A percentile compares a stretch with the other conserved stretches of the same genome.
These are phyloP conservation scores for Phytophthora meadii DNA, from an alignment of 352 stramenopile species.

Conservation along the genomic window DNA sequence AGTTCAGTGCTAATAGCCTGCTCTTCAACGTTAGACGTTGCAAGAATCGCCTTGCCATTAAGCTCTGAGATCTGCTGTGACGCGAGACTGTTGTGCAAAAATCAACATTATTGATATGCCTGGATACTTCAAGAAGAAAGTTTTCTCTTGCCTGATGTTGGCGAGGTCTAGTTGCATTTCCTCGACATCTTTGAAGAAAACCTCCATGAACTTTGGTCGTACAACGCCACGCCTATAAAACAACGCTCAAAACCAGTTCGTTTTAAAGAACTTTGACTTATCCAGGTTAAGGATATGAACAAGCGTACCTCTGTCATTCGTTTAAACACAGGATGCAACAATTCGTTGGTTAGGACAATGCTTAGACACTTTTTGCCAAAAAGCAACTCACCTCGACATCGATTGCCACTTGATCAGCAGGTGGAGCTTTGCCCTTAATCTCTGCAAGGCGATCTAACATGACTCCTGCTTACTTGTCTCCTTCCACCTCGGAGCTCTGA, in stretches of 20 bases:
- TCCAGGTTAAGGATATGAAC: background rate
- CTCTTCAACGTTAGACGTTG: slow-evolving; percentile 94
- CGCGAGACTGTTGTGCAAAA: slow-evolving; percentile 54
- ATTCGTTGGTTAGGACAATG: slow-evolving; percentile 1
- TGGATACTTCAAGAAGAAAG: background rate
- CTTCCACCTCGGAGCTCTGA: background rate
- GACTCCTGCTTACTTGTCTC: background rate
- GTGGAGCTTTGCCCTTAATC: slow-evolving; percentile 62
- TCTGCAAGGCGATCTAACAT: slow-evolving; percentile 82
- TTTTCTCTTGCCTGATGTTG: slow-evolving; percentile 74
- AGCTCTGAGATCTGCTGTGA: slow-evolving; percentile 93
- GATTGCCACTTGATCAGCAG: slow-evolving; percentile 56
- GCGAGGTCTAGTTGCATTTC: slow-evolving; percentile 94
- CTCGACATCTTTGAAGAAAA: slow-evolving; percentile 97
- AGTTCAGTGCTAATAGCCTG: slow-evolving; percentile 93
- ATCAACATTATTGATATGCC: background rate
- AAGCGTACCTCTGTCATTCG: slow-evolving; percentile 4
- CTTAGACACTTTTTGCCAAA: background rate
- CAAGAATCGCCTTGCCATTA: slow-evolving; percentile 94
- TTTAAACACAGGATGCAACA: background rate
- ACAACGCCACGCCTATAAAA: slow-evolving; percentile 50
- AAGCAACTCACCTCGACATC: slow-evolving; percentile 60
- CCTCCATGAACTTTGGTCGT: slow-evolving; percentile 92
- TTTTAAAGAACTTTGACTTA: background rate
- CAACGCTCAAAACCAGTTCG: background rate